A percentile compares a stretch with the other conserved stretches of the same genome.
Evolutionary conservation across 2,329 filamentous ascomycete species (phyloP).

Genomic region (Harringtonia lauricola): DNA sequence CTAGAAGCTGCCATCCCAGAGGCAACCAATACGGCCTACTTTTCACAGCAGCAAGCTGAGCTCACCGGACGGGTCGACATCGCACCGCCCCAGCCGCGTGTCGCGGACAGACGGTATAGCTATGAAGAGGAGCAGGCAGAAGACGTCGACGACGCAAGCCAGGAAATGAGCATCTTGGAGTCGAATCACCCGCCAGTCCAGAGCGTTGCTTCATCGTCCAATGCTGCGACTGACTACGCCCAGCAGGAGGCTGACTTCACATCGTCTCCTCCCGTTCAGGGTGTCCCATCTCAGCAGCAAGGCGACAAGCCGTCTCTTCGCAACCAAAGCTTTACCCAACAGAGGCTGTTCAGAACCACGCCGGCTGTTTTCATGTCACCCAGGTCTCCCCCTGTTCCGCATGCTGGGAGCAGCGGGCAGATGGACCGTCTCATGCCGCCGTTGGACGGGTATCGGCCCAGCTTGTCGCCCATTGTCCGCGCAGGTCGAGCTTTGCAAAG

Average conservation of each 20-base stretch:
- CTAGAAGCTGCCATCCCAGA: constrained; percentile 35
- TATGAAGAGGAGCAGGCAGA: not conserved
- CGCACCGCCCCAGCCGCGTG: not conserved
- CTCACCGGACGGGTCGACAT: constrained; percentile 8
- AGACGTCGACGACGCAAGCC: not conserved
- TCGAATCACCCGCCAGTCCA: too few relatives aligned
- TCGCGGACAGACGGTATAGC: too few relatives aligned
- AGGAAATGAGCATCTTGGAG: too few relatives aligned
- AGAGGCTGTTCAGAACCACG: not conserved
- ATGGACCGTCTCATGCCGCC: constrained; percentile 14
- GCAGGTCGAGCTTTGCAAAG: constrained; percentile 45
- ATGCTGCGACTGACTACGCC: too few relatives aligned
- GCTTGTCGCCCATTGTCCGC: constrained; percentile 46
- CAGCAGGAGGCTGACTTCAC: not conserved
- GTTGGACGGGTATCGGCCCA: constrained; percentile 26
- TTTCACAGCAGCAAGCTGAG: constrained; percentile 9
- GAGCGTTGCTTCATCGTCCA: too few relatives aligned
- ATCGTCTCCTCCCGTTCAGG: constrained; percentile 6
- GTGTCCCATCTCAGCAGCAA: not conserved
- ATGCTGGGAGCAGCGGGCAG: constrained; percentile 3
- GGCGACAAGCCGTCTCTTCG: not conserved
- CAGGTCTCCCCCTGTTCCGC: constrained; percentile 3
- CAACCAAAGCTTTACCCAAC: not conserved
- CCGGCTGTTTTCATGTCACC: constrained; percentile 7
- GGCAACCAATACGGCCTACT: constrained; percentile 12